Percentiles rank a stretch among this genome's conserved stretches.
Evolutionary conservation across 192 early-diverging fungal species (phyloP).

Genomic region (Coemansia sp.): DNA sequence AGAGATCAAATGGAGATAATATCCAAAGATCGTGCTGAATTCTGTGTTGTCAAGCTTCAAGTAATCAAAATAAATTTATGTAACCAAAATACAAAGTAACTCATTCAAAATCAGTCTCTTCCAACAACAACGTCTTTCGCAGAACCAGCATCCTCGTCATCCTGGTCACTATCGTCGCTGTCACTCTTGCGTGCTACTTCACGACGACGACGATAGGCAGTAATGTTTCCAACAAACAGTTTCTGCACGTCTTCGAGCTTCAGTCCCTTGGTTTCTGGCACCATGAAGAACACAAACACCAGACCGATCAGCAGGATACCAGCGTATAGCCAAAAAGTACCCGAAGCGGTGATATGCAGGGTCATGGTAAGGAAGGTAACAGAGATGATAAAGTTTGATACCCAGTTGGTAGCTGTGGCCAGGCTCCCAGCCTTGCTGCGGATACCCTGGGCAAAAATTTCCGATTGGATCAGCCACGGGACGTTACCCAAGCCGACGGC

Average conservation of each 20-base stretch:
- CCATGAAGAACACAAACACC: conserved; percentile 36
- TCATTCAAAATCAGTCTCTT: background rate
- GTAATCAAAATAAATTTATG: background rate
- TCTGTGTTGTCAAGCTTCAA: too few species aligned
- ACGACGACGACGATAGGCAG: conserved; percentile 17
- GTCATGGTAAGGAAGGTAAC: conserved; percentile 54
- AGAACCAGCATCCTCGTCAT: background rate
- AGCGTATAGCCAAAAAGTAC: conserved; percentile 55
- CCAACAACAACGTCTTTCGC: conserved; percentile 1
- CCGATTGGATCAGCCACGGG: conserved; percentile 53
- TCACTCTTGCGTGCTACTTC: background rate
- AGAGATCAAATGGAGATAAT: too few species aligned
- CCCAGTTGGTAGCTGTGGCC: conserved; percentile 53
- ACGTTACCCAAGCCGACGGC: conserved; percentile 52
- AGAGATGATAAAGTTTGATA: conserved; percentile 48
- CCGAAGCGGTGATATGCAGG: conserved; percentile 51
- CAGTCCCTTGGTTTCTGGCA: conserved; percentile 54
- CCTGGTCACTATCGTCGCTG: background rate
- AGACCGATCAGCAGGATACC: conserved; percentile 40
- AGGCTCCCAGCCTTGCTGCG: conserved; percentile 54
- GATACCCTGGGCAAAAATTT: conserved; percentile 53
- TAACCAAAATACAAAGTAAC: background rate
- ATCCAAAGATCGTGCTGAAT: too few species aligned
- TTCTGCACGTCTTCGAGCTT: conserved; percentile 52
- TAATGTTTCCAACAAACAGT: conserved; percentile 25